Percentiles rank a stretch among this genome's conserved stretches.
Conservation (phyloP, 1,284 basidiomycete species). For the Ceraceosorus bombacis region DNA sequence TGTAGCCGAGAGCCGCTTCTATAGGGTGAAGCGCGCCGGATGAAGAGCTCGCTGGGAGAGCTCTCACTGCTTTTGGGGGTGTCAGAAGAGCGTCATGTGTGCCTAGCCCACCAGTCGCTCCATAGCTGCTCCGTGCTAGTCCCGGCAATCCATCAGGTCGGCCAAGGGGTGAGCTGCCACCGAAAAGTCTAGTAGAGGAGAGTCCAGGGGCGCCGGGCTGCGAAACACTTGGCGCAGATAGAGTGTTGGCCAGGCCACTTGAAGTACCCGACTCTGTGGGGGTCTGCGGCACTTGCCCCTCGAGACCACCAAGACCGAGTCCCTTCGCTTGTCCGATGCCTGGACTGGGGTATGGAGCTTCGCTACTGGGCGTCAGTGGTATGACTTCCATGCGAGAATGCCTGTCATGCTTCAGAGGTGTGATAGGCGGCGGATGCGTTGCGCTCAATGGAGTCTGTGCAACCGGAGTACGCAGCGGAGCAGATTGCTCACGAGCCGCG, state of each 20-base stretch:
- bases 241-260: too few relatives aligned
- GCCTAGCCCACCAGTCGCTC: not conserved
- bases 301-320: too few relatives aligned
- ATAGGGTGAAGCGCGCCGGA: not conserved
- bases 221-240: too few relatives aligned
- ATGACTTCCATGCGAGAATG: slow-evolving; percentile 15
- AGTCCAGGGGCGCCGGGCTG: too few relatives aligned
- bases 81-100: not conserved
- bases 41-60: not conserved
- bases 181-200: too few relatives aligned
- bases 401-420: slow-evolving; percentile 27
- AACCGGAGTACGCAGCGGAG: not conserved
- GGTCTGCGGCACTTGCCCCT: too few relatives aligned
- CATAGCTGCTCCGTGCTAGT: not conserved
- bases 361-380: not conserved
- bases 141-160: not conserved
- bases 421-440: slow-evolving; percentile 33
- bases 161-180: not conserved
- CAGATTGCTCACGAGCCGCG: not conserved
- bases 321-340: too few relatives aligned
- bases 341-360: too few relatives aligned
- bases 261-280: too few relatives aligned
- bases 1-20: not conserved
- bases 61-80: not conserved
- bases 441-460: slow-evolving; percentile 36